Conservation (phyloP, 352 stramenopile species). For the Globisporangium apiculatum region DNA sequence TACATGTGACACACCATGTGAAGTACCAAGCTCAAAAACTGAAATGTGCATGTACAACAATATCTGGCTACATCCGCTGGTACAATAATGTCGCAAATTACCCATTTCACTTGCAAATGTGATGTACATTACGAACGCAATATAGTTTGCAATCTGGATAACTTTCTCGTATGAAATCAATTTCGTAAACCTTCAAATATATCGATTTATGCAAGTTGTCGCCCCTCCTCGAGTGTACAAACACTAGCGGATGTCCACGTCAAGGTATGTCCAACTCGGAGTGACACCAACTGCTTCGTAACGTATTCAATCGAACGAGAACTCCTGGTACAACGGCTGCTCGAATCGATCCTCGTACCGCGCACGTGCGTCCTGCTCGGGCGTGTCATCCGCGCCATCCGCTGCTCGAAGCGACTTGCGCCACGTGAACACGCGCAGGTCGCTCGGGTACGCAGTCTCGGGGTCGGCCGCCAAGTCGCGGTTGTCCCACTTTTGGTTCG, state of each 20-base stretch:
- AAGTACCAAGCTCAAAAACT: no score
- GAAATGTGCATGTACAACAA: no score
- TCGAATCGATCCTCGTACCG: not conserved
- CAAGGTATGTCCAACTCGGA: no score
- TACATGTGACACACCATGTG: no score
- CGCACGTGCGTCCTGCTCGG: not conserved
- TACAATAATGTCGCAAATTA: no score
- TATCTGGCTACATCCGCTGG: no score
- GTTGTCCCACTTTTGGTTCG: slow-evolving; percentile 30
- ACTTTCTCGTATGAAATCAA: not conserved
- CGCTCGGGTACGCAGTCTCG: slow-evolving; percentile 7
- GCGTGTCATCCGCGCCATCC: not conserved
- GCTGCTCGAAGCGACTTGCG: not conserved
- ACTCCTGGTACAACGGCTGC: slow-evolving; percentile 8
- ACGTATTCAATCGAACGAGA: slow-evolving; percentile 9
- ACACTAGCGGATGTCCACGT: no score
- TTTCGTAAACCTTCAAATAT: not conserved
- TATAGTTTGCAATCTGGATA: no score
- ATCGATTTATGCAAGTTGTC: no score
- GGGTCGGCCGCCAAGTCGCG: slow-evolving; percentile 4
- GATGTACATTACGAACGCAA: not conserved
- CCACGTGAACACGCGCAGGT: slow-evolving; percentile 14
- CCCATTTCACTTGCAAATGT: no score
- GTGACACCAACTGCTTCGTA: not conserved
- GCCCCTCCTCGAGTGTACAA: no score